Evolutionary conservation across 306 rosid genomes (phyloP).

Genomic region (Glycine tomentella): DNA sequence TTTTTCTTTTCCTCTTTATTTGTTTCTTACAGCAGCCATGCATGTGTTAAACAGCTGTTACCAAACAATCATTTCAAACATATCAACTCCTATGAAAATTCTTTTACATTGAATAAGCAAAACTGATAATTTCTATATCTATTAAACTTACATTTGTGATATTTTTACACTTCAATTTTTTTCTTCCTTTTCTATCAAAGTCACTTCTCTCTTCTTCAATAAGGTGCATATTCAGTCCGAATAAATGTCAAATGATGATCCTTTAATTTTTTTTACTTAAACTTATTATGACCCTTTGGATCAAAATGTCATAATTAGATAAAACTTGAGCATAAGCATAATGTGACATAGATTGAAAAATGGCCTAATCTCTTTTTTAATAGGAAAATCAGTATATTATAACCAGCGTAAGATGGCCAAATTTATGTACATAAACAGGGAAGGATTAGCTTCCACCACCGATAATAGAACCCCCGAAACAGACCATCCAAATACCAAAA

Average conservation of each 20-base stretch:
- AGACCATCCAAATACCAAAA: too few relatives aligned
- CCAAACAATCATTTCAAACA: neutral
- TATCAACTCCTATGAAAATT: neutral
- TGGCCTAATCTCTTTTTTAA: too few relatives aligned
- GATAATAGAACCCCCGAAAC: too few relatives aligned
- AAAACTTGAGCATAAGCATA: neutral
- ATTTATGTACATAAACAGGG: too few relatives aligned
- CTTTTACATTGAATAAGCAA: neutral
- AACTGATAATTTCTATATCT: neutral
- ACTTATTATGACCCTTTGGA: neutral
- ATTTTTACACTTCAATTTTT: neutral
- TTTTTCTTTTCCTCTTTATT: too few relatives aligned
- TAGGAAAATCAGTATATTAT: too few relatives aligned
- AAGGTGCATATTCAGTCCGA: neutral
- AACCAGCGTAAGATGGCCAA: too few relatives aligned
- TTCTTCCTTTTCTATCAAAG: too few relatives aligned
- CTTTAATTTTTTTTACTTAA: neutral
- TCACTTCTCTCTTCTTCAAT: too few relatives aligned
- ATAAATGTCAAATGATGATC: neutral
- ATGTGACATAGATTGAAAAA: too few relatives aligned
- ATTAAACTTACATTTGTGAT: neutral
- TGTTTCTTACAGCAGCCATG: neutral
- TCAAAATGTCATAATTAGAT: neutral
- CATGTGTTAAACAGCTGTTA: neutral
- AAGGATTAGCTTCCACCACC: too few relatives aligned